Percentiles rank a stretch among this genome's conserved stretches.
Conservation (phyloP, 768 basidiomycete species). For the Cantharellus anzutake region DNA sequence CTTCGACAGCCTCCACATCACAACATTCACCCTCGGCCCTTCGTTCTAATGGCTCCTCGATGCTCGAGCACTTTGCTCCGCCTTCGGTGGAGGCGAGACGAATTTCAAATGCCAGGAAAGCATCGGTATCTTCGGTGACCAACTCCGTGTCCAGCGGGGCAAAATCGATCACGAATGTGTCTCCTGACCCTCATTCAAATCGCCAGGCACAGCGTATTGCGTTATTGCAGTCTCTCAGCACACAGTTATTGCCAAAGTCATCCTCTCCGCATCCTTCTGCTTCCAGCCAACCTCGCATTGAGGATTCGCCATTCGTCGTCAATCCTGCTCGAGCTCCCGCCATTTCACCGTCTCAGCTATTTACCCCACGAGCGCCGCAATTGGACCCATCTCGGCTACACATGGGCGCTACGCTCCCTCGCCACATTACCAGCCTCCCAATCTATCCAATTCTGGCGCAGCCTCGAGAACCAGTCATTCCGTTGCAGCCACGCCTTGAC, state of each 20-base stretch:
- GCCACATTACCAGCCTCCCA: too few species aligned
- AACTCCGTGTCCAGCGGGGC: background rate
- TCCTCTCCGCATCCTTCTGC: conserved; percentile 12
- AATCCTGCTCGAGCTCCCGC: background rate
- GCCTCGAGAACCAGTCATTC: too few species aligned
- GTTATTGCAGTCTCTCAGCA: conserved; percentile 48
- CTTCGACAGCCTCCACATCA: background rate
- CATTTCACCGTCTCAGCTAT: too few species aligned
- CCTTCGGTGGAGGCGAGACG: background rate
- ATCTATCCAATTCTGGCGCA: too few species aligned
- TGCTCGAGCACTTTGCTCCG: background rate
- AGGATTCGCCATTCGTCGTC: background rate
- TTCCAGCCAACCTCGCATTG: background rate
- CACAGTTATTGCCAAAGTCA: conserved; percentile 50
- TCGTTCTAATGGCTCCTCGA: background rate
- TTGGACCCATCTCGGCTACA: too few species aligned
- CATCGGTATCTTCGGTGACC: background rate
- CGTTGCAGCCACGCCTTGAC: too few species aligned
- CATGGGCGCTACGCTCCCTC: too few species aligned
- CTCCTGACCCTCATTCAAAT: background rate
- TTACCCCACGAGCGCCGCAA: too few species aligned
- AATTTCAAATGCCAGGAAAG: conserved; percentile 12
- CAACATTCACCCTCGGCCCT: background rate
- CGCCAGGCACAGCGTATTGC: conserved; percentile 34
- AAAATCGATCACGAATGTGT: background rate